Evolutionary conservation across 78 protist genomes (phyloP), one percentile per base, ranked within the genome.

Genomic region (Polysphondylium violaceum): DNA sequence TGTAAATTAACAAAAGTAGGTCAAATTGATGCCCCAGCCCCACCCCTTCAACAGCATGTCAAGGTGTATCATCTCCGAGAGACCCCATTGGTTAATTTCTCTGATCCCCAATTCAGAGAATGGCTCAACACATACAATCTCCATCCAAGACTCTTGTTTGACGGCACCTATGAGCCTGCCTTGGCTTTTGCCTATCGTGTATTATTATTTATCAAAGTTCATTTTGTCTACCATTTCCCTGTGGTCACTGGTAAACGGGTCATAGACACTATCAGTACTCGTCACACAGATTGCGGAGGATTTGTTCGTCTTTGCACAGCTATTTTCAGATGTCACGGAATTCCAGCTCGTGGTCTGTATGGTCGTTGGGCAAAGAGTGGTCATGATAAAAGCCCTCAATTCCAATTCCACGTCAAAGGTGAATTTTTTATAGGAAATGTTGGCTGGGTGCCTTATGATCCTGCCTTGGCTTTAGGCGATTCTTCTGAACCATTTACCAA

Each of bases 361-460:
- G 91, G 91, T n/a, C 29, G 91, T 38, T 69, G 79, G 77, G 89
- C 77, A 16, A 16, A 55, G 25, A 40, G 60, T 2, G 65, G 78
- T 12, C 33, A 77, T 21, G 53, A 33, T 14, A 38, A 43, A 36
- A 58, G 43, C 55, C n/a, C n/a, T n/a, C n/a, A n/a, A n/a, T n/a
- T n/a, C n/a, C 56, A 69, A 11, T 68, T 83, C n/a, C 91, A 83
- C 41, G 91, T 83, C 0, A 50, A 55, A 17, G 78, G 91, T 31
- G 91, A 83, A 59, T 83, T 83, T 41, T 83, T 69, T 69, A 19
- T 23, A 33, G 91, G 69, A 40, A 72, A 67, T 69, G 27, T 72
- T 35, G 91, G 91, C 33, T 83, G 91, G 91, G 50, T 68, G 16
- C 91, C 91, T 19, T 69, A 36, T 41, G 91, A 83, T 58, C 73